Evolutionary conservation across 352 stramenopile species (phyloP), one percentile per base, ranked within the genome.

Genomic region (Phytophthora sojae): DNA sequence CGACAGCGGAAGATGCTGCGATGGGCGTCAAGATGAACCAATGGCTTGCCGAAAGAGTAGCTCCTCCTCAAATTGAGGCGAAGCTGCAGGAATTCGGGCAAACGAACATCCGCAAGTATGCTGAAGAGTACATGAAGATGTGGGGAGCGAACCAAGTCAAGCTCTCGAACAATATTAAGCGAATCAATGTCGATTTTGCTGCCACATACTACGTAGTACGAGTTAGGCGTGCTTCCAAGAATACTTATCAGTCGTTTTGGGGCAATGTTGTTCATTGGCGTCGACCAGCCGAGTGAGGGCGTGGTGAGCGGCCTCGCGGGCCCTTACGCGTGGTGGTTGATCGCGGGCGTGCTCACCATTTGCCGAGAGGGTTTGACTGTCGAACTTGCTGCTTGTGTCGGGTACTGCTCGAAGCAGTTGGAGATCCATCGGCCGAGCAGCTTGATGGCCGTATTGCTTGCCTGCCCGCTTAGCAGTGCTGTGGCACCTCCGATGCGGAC

Each of bases 1-100:
- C 44, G n/a, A 55, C 61, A 11, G 50, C 61, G 14, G 35, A 61
- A 49, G 61, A 67, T 54, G 51, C 26, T 44, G 51, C 51, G 12
- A 63, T 55, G 57, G 6, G 15, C 17, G 11, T 55, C 9, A 63
- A 63, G 14, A 42, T 55, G 37, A 35, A 61, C 17, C 32, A 61
- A n/a, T 61, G 61, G 61, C 5, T 61, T 32, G 32, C 25, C 9
- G 21, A 67, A 3, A 25, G 8, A 19, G 25, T 61, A n/a, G 37
- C 55, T 11, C 61, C 61, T 7, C 61, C 42, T 6, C 61, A 55
- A 37, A 44, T 32, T 12, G 15, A 11, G 12, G 19, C 25, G 3
- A 54, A 55, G 8, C 42, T 61, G 14, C 35, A 54, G n/a, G 4
- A 54, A 29, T 42, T 67, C 35, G 51, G 51, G 21, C 51, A 52